Percentiles rank a stretch among this genome's conserved stretches.
Evolutionary conservation across 2,329 filamentous ascomycete species (phyloP).

Genomic region (Aspergillus fructus): DNA sequence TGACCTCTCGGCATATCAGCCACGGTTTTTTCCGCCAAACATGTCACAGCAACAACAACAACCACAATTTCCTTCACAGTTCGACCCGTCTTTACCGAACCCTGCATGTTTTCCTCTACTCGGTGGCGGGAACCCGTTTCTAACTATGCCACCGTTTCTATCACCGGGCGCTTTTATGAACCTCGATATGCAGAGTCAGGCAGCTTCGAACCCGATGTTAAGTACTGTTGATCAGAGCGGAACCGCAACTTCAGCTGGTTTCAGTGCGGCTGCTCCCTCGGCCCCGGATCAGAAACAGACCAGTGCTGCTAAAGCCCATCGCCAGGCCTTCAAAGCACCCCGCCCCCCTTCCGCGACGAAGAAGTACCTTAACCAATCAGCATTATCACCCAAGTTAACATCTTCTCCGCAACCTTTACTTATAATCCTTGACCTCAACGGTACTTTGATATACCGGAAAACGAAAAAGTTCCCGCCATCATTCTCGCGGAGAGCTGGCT

Average conservation of each 20-base stretch:
- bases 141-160: conserved; percentile 12
- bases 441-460: conserved; percentile 77
- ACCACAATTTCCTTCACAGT: conserved; percentile 2
- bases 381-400: conserved; percentile 43
- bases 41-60: conserved; percentile 7
- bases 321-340: conserved; percentile 20
- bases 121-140: conserved; percentile 10
- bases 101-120: conserved; percentile 10
- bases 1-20: conserved; percentile 3
- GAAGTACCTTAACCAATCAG: conserved; percentile 61
- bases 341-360: conserved; percentile 56
- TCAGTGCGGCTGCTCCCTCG: background rate
- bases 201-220: conserved; percentile 10
- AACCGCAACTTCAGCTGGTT: background rate
- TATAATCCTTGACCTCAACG: conserved; percentile 88
- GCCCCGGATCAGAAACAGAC: background rate
- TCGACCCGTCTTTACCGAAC: conserved; percentile 8
- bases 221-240: conserved; percentile 8
- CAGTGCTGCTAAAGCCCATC: background rate
- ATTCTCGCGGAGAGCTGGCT: conserved; percentile 67
- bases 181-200: conserved; percentile 9
- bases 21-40: conserved; percentile 9
- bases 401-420: conserved; percentile 63
- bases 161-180: conserved; percentile 16
- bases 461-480: conserved; percentile 48